Evolutionary conservation across 2,329 filamentous ascomycete genomes (phyloP), one percentile per base, ranked within the genome.

Genomic region (Huntiella omanensis): DNA sequence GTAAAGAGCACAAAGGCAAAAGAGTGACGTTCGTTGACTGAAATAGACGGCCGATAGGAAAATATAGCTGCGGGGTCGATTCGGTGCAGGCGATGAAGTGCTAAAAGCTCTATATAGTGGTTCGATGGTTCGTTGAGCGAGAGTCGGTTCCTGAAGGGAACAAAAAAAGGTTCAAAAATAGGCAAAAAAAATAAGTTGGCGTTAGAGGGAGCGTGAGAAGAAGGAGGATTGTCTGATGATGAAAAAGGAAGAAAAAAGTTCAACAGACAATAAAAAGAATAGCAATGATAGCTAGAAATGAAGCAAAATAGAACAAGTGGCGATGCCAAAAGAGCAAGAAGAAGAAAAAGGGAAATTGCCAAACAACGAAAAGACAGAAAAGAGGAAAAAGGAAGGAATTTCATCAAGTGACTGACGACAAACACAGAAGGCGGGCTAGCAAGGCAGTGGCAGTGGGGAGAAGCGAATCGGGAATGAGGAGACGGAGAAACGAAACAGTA

Each of bases 201-300:
- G 17, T 42, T 33, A 17, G 34, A 47, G 40, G 39, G 42, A 36
- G 35, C 35, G 35, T 48, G 46, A 48, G 36, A 48, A 43, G 15
- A 28, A 34, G 22, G 22, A 28, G 22, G 22, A 28, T 28, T 28
- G 11, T 19, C n/a, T 36, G 33, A 41, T 36, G 36, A 13, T 16
- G 33, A 34, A 15, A 13, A 42, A 43, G 35, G 17, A 34, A 34
- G 33, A 10, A 28, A 47, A n/a, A 28, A 39, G n/a, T 34, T n/a
- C 10, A 16, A 39, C 13, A 43, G 12, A 43, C 15, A 22, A 48
- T 6, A 48, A 34, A 28, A 48, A 22, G 15, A 32, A 48, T 19
- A 47, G 12, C 15, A 43, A 37, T 15, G 16, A 48, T 19, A 42
- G 12, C 15, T 37, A 37, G 38, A 42, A 43, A 15, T 35, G 45